These are phyloP conservation scores for Candida albicans DNA, from an alignment of 1,139 yeast genomes.

Conservation along the genomic window DNA sequence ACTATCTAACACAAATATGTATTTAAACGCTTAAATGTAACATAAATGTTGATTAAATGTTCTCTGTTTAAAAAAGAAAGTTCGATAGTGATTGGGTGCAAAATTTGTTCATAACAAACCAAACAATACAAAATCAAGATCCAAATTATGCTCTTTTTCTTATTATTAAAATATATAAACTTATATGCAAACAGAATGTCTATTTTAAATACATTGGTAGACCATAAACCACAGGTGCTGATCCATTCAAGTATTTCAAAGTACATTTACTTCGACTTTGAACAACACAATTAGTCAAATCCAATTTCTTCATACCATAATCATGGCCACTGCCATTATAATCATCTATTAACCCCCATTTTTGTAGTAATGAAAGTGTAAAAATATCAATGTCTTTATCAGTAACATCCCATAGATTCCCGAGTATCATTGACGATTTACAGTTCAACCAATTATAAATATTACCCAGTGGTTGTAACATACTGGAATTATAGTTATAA, in stretches of 20 bases:
- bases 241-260: constrained; percentile 28
- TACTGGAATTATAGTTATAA: constrained; percentile 31
- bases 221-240: constrained; percentile 36
- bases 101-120: no score
- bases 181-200: background rate
- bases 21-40: no score
- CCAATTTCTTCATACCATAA: background rate
- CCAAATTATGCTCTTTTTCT: no score
- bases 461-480: constrained; percentile 75
- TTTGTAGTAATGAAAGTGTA: constrained; percentile 55
- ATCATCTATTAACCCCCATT: constrained; percentile 54
- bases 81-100: no score
- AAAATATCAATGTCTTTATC: constrained; percentile 91
- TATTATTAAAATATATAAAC: no score
- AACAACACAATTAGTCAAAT: constrained; percentile 21
- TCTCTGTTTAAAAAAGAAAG: no score
- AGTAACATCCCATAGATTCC: constrained; percentile 95
- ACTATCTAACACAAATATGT: no score
- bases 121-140: no score
- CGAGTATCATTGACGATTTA: constrained; percentile 80
- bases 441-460: constrained; percentile 73
- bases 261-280: constrained; percentile 64
- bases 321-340: background rate
- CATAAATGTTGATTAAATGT: no score
- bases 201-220: constrained; percentile 19